phyloP scores from a whole-genome alignment of 306 rosid species.

The Trifolium fragiferum region DNA sequence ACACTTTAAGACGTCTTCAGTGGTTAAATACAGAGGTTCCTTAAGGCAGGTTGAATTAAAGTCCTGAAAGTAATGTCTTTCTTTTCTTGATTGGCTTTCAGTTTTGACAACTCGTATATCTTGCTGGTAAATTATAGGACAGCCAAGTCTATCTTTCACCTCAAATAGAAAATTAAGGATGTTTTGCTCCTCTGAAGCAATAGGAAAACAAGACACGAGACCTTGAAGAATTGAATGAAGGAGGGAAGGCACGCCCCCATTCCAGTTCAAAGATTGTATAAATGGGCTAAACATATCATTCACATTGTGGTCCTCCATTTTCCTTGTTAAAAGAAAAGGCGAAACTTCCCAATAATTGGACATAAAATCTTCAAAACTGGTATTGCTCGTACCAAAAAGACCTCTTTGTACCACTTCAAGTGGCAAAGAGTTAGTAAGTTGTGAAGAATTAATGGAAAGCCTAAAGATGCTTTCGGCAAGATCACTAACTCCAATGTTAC shows the following conservation, averaged over 20 bases:
- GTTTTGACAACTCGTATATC: slow-evolving; percentile 78
- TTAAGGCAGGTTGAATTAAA: slow-evolving; percentile 40
- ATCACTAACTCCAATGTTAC: slow-evolving; percentile 57
- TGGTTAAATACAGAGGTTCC: slow-evolving; percentile 54
- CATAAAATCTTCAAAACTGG: slow-evolving; percentile 66
- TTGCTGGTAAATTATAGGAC: slow-evolving; percentile 73
- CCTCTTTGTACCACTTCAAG: slow-evolving; percentile 51
- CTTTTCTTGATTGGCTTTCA: slow-evolving; percentile 55
- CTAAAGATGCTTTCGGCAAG: slow-evolving; percentile 73
- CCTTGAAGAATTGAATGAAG: slow-evolving; percentile 60
- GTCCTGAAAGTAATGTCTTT: slow-evolving; percentile 68
- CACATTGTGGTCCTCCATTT: slow-evolving; percentile 38
- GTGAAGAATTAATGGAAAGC: slow-evolving; percentile 60
- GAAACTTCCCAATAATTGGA: slow-evolving; percentile 70
- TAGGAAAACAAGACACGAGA: slow-evolving; percentile 75
- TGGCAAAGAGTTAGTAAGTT: slow-evolving; percentile 42
- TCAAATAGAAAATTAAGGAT: slow-evolving; percentile 67
- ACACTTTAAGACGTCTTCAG: slow-evolving; percentile 55
- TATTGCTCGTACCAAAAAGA: slow-evolving; percentile 57
- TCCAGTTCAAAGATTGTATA: slow-evolving; percentile 47
- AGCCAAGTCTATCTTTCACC: slow-evolving; percentile 66
- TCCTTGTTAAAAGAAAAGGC: slow-evolving; percentile 53
- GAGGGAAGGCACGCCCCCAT: slow-evolving; percentile 54
- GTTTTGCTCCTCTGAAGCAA: slow-evolving; percentile 77
- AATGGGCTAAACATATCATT: slow-evolving; percentile 55